phyloP scores from a whole-genome alignment of 345 rosid species.

The Eucalyptus sideroxylon region DNA sequence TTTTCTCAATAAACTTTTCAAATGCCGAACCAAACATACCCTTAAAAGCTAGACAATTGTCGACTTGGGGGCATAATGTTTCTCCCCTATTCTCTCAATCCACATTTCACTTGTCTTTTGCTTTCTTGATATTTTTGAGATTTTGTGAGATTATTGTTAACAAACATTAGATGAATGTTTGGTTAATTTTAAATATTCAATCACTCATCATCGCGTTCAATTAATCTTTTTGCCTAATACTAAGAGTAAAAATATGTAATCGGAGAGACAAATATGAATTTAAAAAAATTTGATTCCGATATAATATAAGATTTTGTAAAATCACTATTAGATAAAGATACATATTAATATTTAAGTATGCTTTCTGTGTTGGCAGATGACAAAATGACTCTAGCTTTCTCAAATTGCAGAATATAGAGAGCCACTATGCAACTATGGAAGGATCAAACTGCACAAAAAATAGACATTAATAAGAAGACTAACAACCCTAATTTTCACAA shows the following conservation, averaged over 20 bases:
- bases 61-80: not conserved
- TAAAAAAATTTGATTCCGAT: accelerated
- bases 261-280: not conserved
- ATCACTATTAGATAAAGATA: accelerated
- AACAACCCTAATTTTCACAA: too few species aligned
- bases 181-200: too few species aligned
- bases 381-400: not conserved
- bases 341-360: not conserved
- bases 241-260: not conserved
- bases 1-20: too few species aligned
- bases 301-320: not conserved
- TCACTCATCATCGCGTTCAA: too few species aligned
- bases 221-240: not conserved
- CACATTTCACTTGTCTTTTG: not conserved
- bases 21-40: too few species aligned
- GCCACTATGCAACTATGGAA: not conserved
- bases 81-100: not conserved
- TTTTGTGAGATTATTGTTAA: too few species aligned
- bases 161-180: too few species aligned
- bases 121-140: accelerated
- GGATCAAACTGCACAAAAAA: not conserved
- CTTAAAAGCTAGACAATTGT: not conserved
- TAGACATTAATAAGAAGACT: too few species aligned
- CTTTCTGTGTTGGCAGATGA: accelerated
- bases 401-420: not conserved